Base-by-base conservation (phyloP, 179 eudicot genomes). In the Spinacia oleracea region DNA sequence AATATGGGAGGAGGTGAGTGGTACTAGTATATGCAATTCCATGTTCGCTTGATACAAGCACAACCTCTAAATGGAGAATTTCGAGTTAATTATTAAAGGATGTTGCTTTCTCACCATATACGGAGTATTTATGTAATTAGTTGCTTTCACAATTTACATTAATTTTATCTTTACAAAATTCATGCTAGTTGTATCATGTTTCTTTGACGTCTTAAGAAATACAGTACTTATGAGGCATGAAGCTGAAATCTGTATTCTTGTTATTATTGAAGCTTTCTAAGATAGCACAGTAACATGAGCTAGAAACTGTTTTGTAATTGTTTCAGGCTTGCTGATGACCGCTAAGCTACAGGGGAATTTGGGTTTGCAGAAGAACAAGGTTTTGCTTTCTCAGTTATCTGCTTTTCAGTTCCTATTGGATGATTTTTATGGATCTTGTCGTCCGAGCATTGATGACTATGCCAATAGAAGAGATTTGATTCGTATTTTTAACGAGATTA, bases 361-460 rank as follows among this genome's bases (percentile, higher is more conserved):
- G 79, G 87, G 74, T 77, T 70, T 82, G 74, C 76, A 80, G 81
- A 76, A 72, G 65, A 77, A 81, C 75, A 79, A 74, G 75, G 56
- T 72, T 70, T 75, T 81, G 79, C 68, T 80, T 62, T 87, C 84
- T 21, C 56, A 23, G 59, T 42, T 88, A 78, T 80, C 83, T 76
- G 51, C 83, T 56, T 79, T 93, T 38, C 90, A 85, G 16, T 81
- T 71, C 74, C 72, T 86, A 78, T 85, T 93, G 69, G 78, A 79
- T 25, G 86, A 89, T 74, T 85, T 86, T 78, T 92, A 86, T 77
- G 74, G 34, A 58, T 72, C 27, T 71, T 81, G 79, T 16, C 80
- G 90, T 45, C 98, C 98, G 72, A 85, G 79, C 76, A 76, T 81
- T 77, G 74, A 72, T 35, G 98, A 94, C 73, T 92, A 92, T 81